A percentile compares a stretch with the other conserved stretches of the same genome.
These are phyloP conservation scores for Trypanosoma rangeli DNA, from an alignment of 208 protist genomes.

Conservation along the genomic window DNA sequence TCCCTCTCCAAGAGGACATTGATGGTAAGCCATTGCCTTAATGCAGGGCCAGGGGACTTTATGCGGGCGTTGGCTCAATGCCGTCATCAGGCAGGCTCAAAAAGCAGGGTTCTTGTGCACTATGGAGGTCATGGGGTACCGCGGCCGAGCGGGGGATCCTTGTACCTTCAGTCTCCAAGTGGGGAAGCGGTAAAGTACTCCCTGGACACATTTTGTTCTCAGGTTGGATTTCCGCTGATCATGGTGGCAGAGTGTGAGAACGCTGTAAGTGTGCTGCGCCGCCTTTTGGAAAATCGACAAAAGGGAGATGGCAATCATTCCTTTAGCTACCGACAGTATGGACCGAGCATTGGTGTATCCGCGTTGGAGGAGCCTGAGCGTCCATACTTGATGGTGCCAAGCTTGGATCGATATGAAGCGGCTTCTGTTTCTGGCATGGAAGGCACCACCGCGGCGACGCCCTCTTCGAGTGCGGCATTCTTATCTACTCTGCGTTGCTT, in stretches of 20 bases:
- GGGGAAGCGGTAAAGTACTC: constrained; percentile 28
- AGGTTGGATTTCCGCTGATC: constrained; percentile 74
- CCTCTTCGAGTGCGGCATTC: neutral
- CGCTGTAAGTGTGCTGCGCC: constrained; percentile 60
- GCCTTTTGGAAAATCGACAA: constrained; percentile 60
- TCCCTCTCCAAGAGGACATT: constrained; percentile 65
- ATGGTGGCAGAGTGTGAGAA: constrained; percentile 85
- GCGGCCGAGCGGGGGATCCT: constrained; percentile 41
- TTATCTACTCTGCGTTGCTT: constrained; percentile 10
- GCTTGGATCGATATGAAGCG: constrained; percentile 1
- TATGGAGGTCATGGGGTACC: constrained; percentile 78
- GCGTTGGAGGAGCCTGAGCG: constrained; percentile 32
- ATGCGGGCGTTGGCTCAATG: constrained; percentile 57
- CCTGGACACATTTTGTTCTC: constrained; percentile 54
- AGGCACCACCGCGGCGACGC: neutral
- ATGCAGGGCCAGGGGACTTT: constrained; percentile 56
- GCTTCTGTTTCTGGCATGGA: neutral
- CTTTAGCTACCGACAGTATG: constrained; percentile 18
- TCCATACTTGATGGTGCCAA: constrained; percentile 1
- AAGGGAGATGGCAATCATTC: constrained; percentile 55
- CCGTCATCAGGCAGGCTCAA: constrained; percentile 53
- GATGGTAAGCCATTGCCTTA: constrained; percentile 47
- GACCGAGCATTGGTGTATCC: neutral
- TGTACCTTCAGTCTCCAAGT: constrained; percentile 46
- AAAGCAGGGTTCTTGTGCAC: constrained; percentile 79